A percentile compares a stretch with the other conserved stretches of the same genome.
Conservation (phyloP, 208 protist species). For the Leishmania aethiopica region DNA sequence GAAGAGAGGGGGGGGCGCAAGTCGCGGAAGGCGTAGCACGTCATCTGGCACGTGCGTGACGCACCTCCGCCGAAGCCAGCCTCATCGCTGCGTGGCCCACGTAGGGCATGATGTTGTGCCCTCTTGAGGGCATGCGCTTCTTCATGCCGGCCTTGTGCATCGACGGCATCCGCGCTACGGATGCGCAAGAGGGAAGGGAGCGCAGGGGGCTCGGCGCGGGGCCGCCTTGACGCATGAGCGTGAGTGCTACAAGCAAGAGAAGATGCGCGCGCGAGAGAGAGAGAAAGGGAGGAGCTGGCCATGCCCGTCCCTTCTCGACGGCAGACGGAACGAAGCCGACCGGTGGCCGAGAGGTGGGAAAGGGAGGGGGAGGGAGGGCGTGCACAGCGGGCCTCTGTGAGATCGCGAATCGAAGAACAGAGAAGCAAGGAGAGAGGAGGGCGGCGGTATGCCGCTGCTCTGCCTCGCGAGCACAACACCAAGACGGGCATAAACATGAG, state of each 20-base stretch:
- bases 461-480: background rate
- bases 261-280: background rate
- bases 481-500: background rate
- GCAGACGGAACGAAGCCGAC: no score
- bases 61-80: background rate
- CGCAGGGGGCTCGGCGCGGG: background rate
- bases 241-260: background rate
- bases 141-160: background rate
- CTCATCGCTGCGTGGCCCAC: background rate
- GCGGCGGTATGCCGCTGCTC: background rate
- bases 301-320: no score
- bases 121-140: background rate
- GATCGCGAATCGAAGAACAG: background rate
- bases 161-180: background rate
- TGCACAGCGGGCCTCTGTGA: background rate
- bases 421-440: background rate
- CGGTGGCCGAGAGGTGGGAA: background rate
- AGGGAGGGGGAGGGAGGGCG: background rate
- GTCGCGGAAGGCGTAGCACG: background rate
- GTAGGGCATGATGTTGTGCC: background rate
- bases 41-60: background rate
- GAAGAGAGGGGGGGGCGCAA: background rate
- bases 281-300: no score
- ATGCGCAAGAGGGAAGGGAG: background rate
- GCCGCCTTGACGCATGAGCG: background rate